Evolutionary conservation across 2,329 filamentous ascomycete species (phyloP).

Genomic region (Phyllosticta capitalensis): DNA sequence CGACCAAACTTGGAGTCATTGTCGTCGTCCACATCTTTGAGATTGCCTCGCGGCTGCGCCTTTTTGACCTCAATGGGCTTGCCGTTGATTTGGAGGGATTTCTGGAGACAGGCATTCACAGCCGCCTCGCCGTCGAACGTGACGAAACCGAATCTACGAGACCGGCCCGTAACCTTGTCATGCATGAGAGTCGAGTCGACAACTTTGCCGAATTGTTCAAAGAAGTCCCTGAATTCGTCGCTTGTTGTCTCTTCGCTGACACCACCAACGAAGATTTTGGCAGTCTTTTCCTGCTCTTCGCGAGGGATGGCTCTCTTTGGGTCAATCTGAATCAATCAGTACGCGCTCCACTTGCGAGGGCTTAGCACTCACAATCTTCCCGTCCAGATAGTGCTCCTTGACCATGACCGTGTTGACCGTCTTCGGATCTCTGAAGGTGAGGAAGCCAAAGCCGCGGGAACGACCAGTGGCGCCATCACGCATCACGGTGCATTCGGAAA

Average conservation of each 20-base stretch:
- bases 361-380: slow-evolving; percentile 76
- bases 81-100: slow-evolving; percentile 81
- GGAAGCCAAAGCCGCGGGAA: slow-evolving; percentile 91
- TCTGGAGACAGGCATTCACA: slow-evolving; percentile 80
- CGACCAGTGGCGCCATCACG: slow-evolving; percentile 86
- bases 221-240: slow-evolving; percentile 92
- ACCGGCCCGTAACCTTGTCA: slow-evolving; percentile 97
- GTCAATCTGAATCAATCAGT: slow-evolving; percentile 60
- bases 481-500: slow-evolving; percentile 99
- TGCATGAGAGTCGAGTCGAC: slow-evolving; percentile 99
- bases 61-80: slow-evolving; percentile 99
- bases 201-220: slow-evolving; percentile 90
- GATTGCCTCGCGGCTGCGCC: slow-evolving; percentile 87
- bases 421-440: slow-evolving; percentile 96
- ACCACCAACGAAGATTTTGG: slow-evolving; percentile 97
- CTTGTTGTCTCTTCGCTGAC: slow-evolving; percentile 97
- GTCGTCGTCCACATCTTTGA: slow-evolving; percentile 81
- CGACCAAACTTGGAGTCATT: slow-evolving; percentile 32
- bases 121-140: slow-evolving; percentile 95
- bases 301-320: slow-evolving; percentile 94
- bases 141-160: slow-evolving; percentile 93
- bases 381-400: slow-evolving; percentile 95
- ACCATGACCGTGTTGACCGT: slow-evolving; percentile 99
- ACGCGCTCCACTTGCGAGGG: slow-evolving; percentile 14
- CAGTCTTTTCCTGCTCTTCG: slow-evolving; percentile 96